Percentiles rank a stretch among this genome's conserved stretches.
Evolutionary conservation across 768 basidiomycete genomes (phyloP).

Genomic region (Mycena amicta): DNA sequence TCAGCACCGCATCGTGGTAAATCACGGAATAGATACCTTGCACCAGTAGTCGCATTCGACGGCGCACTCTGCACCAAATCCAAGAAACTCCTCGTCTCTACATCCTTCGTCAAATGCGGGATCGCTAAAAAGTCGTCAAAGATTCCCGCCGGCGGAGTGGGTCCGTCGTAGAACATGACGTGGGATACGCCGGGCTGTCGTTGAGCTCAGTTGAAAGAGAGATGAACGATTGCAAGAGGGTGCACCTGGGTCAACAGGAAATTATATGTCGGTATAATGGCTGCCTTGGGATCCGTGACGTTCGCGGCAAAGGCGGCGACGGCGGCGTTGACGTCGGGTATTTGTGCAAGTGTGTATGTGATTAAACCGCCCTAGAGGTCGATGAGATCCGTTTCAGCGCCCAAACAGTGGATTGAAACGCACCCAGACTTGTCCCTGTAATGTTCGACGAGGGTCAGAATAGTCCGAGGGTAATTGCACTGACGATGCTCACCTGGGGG

Average conservation of each 20-base stretch:
- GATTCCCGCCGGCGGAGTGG: slow-evolving; percentile 48
- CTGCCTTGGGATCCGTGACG: slow-evolving; percentile 54
- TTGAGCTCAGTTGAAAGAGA: not conserved
- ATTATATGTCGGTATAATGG: slow-evolving; percentile 49
- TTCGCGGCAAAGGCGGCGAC: slow-evolving; percentile 41
- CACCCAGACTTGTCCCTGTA: slow-evolving; percentile 63
- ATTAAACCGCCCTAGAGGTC: slow-evolving; percentile 52
- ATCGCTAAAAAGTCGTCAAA: slow-evolving; percentile 56
- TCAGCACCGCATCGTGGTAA: not conserved
- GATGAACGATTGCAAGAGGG: not conserved
- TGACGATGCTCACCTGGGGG: not conserved
- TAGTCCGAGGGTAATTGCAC: not conserved
- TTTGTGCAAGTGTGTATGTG: slow-evolving; percentile 25
- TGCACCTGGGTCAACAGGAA: slow-evolving; percentile 39
- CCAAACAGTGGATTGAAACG: not conserved
- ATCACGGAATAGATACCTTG: slow-evolving; percentile 24
- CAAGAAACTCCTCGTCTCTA: slow-evolving; percentile 42
- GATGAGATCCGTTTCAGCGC: not conserved
- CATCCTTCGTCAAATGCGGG: slow-evolving; percentile 38
- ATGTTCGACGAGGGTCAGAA: too few relatives aligned
- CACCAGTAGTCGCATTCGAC: slow-evolving; percentile 33
- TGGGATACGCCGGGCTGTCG: slow-evolving; percentile 29
- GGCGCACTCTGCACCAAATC: slow-evolving; percentile 43
- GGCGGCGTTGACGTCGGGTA: slow-evolving; percentile 36
- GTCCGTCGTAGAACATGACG: slow-evolving; percentile 62